Evolutionary conservation across 805 yeast genomes (phyloP).

Genomic region (Millerozyma acaciae): DNA sequence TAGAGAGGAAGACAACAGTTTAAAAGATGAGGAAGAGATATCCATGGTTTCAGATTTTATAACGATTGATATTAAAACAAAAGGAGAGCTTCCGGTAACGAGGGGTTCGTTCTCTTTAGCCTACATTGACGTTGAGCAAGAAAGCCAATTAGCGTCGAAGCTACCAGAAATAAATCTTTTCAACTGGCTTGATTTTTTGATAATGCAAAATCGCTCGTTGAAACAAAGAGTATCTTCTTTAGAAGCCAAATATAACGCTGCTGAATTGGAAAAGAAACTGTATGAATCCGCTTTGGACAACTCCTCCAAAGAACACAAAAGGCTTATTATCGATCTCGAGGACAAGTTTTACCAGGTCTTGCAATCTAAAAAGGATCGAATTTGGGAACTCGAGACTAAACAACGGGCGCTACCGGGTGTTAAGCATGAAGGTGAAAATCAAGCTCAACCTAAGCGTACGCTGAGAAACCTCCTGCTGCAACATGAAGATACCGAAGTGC

Average conservation of each 20-base stretch:
- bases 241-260: conserved; percentile 3
- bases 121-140: conserved; percentile 13
- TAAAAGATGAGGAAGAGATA: conserved; percentile 20
- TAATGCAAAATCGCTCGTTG: conserved; percentile 14
- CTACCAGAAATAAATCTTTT: conserved; percentile 18
- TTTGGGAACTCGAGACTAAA: conserved; percentile 28
- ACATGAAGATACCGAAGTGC: no score
- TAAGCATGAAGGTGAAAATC: no score
- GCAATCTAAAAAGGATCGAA: conserved; percentile 27
- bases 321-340: conserved; percentile 21
- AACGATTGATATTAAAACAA: conserved; percentile 18
- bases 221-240: neutral
- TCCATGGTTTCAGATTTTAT: conserved; percentile 14
- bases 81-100: conserved; percentile 21
- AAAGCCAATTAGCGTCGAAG: neutral
- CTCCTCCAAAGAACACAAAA: conserved; percentile 13
- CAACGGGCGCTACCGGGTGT: no score
- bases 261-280: conserved; percentile 6
- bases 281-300: conserved; percentile 9
- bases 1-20: conserved; percentile 19
- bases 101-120: conserved; percentile 18
- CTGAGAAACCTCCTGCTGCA: no score
- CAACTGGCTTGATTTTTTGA: conserved; percentile 23
- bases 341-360: conserved; percentile 23
- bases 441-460: no score